Percentiles rank a stretch among this genome's conserved stretches.
phyloP scores from a whole-genome alignment of 768 basidiomycete species.

The Pulveroboletus ravenelii region DNA sequence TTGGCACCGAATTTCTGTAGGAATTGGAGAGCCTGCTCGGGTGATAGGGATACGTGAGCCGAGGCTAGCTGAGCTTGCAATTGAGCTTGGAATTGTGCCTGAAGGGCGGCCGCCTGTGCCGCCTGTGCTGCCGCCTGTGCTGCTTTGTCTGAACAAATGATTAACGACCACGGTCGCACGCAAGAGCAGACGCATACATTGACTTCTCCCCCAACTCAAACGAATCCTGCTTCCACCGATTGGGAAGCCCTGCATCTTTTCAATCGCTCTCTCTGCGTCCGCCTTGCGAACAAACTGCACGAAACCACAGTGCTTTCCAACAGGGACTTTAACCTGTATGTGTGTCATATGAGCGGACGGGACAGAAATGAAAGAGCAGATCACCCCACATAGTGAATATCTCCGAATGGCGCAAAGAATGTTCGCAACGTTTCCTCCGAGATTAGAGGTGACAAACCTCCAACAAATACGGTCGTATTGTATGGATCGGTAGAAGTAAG shows the following conservation, averaged over 20 bases:
- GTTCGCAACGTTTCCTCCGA: conserved; percentile 88
- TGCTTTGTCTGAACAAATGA: conserved; percentile 62
- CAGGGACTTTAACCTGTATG: conserved; percentile 87
- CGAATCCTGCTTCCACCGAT: conserved; percentile 89
- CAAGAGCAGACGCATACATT: conserved; percentile 47
- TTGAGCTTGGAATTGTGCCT: conserved; percentile 40
- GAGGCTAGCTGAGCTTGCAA: conserved; percentile 31
- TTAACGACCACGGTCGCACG: conserved; percentile 1
- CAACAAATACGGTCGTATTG: conserved; percentile 94
- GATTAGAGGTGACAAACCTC: conserved; percentile 82
- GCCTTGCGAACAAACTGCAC: conserved; percentile 91
- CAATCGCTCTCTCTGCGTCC: conserved; percentile 89
- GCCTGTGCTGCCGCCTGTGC: conserved; percentile 86
- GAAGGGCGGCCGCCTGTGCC: conserved; percentile 69
- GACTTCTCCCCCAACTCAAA: conserved; percentile 89
- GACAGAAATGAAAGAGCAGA: neutral
- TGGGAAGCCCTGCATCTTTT: conserved; percentile 96
- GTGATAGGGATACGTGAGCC: conserved; percentile 36
- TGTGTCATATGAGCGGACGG: conserved; percentile 1
- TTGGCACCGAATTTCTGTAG: conserved; percentile 51
- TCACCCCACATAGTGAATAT: conserved; percentile 78
- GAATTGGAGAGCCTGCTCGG: conserved; percentile 60
- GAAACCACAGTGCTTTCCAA: conserved; percentile 93
- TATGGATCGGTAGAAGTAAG: conserved; percentile 90
- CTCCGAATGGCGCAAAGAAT: conserved; percentile 89